Evolutionary conservation across 305 asterid genomes (phyloP), one percentile per base, ranked within the genome.

Genomic region (Solanum hybrid): DNA sequence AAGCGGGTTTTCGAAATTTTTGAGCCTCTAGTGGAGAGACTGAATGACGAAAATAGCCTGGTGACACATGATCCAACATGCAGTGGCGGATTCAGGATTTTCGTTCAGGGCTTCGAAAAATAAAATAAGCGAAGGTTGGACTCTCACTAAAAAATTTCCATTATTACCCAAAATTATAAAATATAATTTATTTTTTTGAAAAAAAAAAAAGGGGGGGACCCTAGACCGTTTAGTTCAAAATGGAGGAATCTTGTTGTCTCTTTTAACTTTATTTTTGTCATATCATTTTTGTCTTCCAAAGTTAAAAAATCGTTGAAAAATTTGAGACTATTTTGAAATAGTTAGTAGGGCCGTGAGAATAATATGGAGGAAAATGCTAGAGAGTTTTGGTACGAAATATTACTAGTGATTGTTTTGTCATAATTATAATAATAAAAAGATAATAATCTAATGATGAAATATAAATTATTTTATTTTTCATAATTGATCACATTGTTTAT

Each of bases 91-190:
- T 38, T 38, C 42, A 38, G 1, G 1, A 38, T 38, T 38, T 38
- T 38, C 1, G 42, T 38, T 38, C 4, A 10, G 42, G 4, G 0
- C 0, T 38, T 38, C 1, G 1, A 38, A 38, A 38, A 38, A 10
- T 38, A 38, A 32, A 56, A 56, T 56, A 56, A 19, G 2, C 1
- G 0, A 19, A 19, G n/a, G 24, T 0, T 60, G 26, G 71, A 22
- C 2, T 56, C 2, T 60, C 26, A 60, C 1, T 19, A 6, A 60
- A 60, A 60, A 60, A 6, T 60, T 60, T 60, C 26, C 71, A 19
- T 60, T 60, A 60, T 60, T 60, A 19, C n/a, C 11, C 10, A 0
- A 7, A 60, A 60, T 60, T 60, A 19, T 60, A 7, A 56, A 56
- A 56, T 56, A 56, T 56, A 56, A 56, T 56, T 51, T 15, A 2